Conservation (phyloP, 2,329 filamentous ascomycete species). For the Fusarium sacchari region DNA sequence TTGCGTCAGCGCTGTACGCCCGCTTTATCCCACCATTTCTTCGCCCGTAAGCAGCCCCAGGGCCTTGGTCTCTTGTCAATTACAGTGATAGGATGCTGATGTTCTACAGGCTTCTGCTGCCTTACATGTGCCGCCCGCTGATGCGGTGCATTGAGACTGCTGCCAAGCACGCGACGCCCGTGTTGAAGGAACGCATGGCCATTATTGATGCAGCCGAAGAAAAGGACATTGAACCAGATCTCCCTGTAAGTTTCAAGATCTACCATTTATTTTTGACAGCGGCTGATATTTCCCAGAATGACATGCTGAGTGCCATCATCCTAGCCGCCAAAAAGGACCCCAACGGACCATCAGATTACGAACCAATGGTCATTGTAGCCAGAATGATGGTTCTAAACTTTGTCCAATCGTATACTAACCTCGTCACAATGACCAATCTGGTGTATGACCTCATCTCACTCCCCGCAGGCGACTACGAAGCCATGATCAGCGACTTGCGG, state of each 20-base stretch:
- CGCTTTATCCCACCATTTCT: slow-evolving; percentile 27
- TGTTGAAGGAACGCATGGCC: slow-evolving; percentile 14
- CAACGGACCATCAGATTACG: slow-evolving; percentile 13
- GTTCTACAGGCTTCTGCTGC: slow-evolving; percentile 3
- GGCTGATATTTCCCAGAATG: slow-evolving; percentile 6
- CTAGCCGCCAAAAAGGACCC: slow-evolving; percentile 18
- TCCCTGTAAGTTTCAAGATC: neutral
- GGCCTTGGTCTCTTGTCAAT: neutral
- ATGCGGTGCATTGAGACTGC: slow-evolving; percentile 23
- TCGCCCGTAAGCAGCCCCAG: slow-evolving; percentile 8
- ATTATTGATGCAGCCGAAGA: slow-evolving; percentile 19
- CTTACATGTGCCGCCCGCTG: slow-evolving; percentile 22
- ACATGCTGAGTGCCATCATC: slow-evolving; percentile 26
- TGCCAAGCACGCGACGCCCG: slow-evolving; percentile 21
- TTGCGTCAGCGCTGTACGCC: slow-evolving; percentile 21
- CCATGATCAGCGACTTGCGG: slow-evolving; percentile 11
- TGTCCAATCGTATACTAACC: slow-evolving; percentile 25
- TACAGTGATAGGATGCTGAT: neutral
- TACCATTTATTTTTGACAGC: too few relatives aligned
- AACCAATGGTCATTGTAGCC: slow-evolving; percentile 20
- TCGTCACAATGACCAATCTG: slow-evolving; percentile 27
- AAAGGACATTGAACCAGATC: slow-evolving; percentile 7
- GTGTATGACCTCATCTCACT: slow-evolving; percentile 29
- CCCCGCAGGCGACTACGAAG: slow-evolving; percentile 10
- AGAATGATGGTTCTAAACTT: slow-evolving; percentile 32